A percentile compares a stretch with the other conserved stretches of the same genome.
Conservation (phyloP, 2,329 filamentous ascomycete genomes). For the Penicillium sp. region DNA sequence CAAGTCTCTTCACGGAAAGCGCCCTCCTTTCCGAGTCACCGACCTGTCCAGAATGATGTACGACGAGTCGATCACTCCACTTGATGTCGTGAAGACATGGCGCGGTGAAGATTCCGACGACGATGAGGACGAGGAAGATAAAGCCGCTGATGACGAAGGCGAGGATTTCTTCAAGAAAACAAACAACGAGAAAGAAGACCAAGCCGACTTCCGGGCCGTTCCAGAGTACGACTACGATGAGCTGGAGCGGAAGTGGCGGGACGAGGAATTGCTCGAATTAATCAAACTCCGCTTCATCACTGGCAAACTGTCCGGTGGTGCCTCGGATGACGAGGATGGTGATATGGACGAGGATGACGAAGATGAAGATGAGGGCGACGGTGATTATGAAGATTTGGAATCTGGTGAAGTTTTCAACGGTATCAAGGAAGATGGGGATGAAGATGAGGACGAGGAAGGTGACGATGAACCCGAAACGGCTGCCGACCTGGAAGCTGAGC, state of each 20-base stretch:
- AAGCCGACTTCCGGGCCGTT: conserved; percentile 66
- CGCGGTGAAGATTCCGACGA: conserved; percentile 56
- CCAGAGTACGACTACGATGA: conserved; percentile 71
- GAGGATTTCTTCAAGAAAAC: conserved; percentile 58
- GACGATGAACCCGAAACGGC: conserved; percentile 26
- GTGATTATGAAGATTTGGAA: conserved; percentile 78
- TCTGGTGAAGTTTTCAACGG: conserved; percentile 52
- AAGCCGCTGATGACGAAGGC: conserved; percentile 54
- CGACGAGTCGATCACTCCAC: conserved; percentile 65
- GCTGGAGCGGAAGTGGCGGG: conserved; percentile 76
- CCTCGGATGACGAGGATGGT: conserved; percentile 45
- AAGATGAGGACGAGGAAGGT: conserved; percentile 51
- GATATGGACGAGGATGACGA: conserved; percentile 47
- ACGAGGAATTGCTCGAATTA: conserved; percentile 65
- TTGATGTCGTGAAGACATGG: conserved; percentile 72
- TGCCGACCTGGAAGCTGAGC: conserved; percentile 69
- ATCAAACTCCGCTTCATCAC: conserved; percentile 69
- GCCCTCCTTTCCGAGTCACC: conserved; percentile 63
- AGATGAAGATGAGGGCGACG: conserved; percentile 63
- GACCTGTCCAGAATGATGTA: conserved; percentile 87
- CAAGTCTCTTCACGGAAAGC: conserved; percentile 59
- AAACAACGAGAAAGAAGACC: conserved; percentile 41
- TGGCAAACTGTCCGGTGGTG: conserved; percentile 51
- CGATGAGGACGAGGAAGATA: conserved; percentile 46
- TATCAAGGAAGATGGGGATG: conserved; percentile 34